Base-by-base conservation (phyloP, 805 yeast species). In the Ogataea parapolymorpha region DNA sequence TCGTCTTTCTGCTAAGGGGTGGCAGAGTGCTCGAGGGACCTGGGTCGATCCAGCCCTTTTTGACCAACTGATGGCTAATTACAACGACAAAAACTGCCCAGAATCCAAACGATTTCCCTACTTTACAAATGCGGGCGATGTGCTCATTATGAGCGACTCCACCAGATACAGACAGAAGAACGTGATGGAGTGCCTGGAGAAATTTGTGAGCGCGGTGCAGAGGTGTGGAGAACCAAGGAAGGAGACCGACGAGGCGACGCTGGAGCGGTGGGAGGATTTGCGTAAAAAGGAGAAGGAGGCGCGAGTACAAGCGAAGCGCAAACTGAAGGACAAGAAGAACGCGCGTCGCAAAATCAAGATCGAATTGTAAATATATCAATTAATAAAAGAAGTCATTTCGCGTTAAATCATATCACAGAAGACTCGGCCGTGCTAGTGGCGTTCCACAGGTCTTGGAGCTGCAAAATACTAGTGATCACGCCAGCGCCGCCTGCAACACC, bases 401-500 rank as follows among this genome's bases (percentile, higher is more conserved):
- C 35, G 31, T 37, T 30, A 30, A 25, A 29, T 38, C 41, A 38
- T 38, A 38, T 32, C 20, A 23, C 35, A 17, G 32, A 22, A 20
- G 13, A 20, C 17, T 32, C 42, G 16, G n/a, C 24, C 14, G 38
- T 35, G 29, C 59, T 59, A 5, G 76, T 72, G 33, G 73, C 61
- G 26, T 60, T 66, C 95, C 95, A 82, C 51, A 80, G 58, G 54
- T 84, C 89, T 58, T 74, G 77, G 39, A 88, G 68, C 32, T 95
- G 96, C 63, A 88, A 69, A 35, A 80, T 45, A 28, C 95, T 83
- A 24, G 97, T 88, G 44, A 85, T 66, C 18, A 84, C 74, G 59
- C 98, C 98, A 27, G 93, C 88, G 43, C 81, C 66, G 26, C 95
- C 96, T 37, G 88, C 77, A 30, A 80, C 72, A 36, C 95, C 93